These are phyloP conservation scores for Pyrrhoderma noxium DNA, from an alignment of 1,284 basidiomycete genomes.

Conservation along the genomic window DNA sequence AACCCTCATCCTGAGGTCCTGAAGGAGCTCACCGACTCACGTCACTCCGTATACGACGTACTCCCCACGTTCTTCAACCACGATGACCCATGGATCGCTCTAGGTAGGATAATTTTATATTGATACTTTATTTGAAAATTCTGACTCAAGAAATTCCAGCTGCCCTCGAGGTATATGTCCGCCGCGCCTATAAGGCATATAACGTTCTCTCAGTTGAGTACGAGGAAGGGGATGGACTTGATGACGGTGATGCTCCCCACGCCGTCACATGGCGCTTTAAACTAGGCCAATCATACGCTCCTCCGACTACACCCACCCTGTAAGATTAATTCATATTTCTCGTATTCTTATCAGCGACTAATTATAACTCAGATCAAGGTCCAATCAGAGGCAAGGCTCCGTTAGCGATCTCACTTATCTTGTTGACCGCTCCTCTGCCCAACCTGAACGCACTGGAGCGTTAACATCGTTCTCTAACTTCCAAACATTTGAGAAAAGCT, in stretches of 20 bases:
- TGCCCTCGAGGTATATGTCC: conserved; percentile 93
- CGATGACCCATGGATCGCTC: conserved; percentile 74
- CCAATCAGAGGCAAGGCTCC: conserved; percentile 63
- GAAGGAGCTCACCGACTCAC: conserved; percentile 91
- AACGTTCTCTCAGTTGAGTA: conserved; percentile 89
- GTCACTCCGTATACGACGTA: conserved; percentile 97
- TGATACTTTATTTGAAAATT: conserved; percentile 11
- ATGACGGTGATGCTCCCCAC: conserved; percentile 74
- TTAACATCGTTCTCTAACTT: conserved; percentile 86
- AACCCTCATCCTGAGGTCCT: conserved; percentile 81
- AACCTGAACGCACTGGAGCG: conserved; percentile 82
- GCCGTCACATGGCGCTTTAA: conserved; percentile 92
- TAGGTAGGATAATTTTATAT: conserved; percentile 44
- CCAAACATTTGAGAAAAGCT: conserved; percentile 64
- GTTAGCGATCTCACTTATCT: conserved; percentile 92
- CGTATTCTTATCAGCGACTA: conserved; percentile 19
- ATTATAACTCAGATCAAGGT: conserved; percentile 23
- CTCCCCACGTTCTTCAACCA: conserved; percentile 94
- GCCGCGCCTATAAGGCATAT: conserved; percentile 95
- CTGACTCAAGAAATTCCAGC: conserved; percentile 39
- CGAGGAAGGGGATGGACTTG: conserved; percentile 76
- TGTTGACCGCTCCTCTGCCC: conserved; percentile 74
- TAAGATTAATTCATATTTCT: conserved; percentile 17
- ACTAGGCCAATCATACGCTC: conserved; percentile 76
- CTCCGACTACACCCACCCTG: conserved; percentile 68